A percentile compares a stretch with the other conserved stretches of the same genome.
phyloP scores from a whole-genome alignment of 2,329 filamentous ascomycete species.

The Setomelanomma holmii region DNA sequence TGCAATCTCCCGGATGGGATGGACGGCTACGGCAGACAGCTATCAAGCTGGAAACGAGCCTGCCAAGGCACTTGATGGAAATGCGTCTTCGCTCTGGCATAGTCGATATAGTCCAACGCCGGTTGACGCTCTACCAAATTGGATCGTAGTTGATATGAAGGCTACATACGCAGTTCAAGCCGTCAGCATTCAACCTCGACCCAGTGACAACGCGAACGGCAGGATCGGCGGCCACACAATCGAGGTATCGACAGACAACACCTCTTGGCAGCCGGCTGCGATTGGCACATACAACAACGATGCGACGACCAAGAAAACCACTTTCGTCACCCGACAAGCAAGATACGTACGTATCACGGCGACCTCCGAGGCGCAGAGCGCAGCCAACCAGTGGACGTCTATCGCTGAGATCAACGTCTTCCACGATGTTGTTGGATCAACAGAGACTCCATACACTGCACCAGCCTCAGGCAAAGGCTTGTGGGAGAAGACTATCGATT shows the following conservation, averaged over 20 bases:
- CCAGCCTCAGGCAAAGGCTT: slow-evolving; percentile 28
- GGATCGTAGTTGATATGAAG: slow-evolving; percentile 45
- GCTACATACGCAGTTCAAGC: slow-evolving; percentile 36
- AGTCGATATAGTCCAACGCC: slow-evolving; percentile 30
- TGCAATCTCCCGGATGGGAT: slow-evolving; percentile 27
- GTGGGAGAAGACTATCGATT: slow-evolving; percentile 37
- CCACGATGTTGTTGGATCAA: slow-evolving; percentile 19
- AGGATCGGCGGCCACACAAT: slow-evolving; percentile 47
- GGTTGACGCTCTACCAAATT: slow-evolving; percentile 36
- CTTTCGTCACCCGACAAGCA: slow-evolving; percentile 27
- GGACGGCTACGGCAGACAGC: slow-evolving; percentile 37
- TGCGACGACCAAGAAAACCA: slow-evolving; percentile 29
- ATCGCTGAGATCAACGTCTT: slow-evolving; percentile 36
- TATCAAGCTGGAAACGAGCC: slow-evolving; percentile 27
- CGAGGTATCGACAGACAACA: slow-evolving; percentile 39
- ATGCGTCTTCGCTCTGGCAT: slow-evolving; percentile 43
- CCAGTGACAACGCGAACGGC: slow-evolving; percentile 43
- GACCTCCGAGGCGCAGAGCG: slow-evolving; percentile 28
- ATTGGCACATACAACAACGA: slow-evolving; percentile 36
- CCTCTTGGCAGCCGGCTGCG: slow-evolving; percentile 32
- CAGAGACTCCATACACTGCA: slow-evolving; percentile 20
- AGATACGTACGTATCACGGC: slow-evolving; percentile 35
- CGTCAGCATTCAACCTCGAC: slow-evolving; percentile 42
- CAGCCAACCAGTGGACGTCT: slow-evolving; percentile 25
- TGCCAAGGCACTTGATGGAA: slow-evolving; percentile 41